Conservation (phyloP, 1,284 basidiomycete species). For the Hemileia vastatrix region DNA sequence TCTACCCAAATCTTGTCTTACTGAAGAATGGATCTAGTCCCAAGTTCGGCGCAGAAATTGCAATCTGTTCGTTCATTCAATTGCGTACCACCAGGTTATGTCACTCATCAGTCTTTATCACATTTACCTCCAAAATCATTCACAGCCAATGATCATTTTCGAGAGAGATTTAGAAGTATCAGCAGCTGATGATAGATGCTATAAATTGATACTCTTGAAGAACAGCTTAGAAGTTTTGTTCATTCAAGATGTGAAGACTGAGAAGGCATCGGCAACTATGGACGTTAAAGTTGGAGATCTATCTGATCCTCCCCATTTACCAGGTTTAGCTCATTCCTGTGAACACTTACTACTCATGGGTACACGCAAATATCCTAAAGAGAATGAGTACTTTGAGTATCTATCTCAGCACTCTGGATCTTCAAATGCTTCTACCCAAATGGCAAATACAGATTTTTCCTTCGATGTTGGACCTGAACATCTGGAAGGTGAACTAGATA, state of each 20-base stretch:
- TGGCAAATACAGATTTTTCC: conserved; percentile 85
- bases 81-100: no score
- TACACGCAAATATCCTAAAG: conserved; percentile 61
- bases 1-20: no score
- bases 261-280: conserved; percentile 89
- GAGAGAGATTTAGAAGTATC: no score
- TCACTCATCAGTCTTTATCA: no score
- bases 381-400: conserved; percentile 88
- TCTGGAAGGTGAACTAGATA: conserved; percentile 70
- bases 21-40: no score
- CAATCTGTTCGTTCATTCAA: no score
- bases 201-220: conserved; percentile 63
- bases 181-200: conserved; percentile 30
- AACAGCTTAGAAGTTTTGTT: conserved; percentile 85
- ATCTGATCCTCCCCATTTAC: conserved; percentile 59
- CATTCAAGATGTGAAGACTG: conserved; percentile 74
- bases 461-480: conserved; percentile 79
- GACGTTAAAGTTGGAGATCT: conserved; percentile 93
- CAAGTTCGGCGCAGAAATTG: no score
- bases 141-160: no score
- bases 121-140: no score
- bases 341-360: conserved; percentile 47
- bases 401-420: conserved; percentile 80
- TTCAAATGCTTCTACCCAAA: conserved; percentile 89
- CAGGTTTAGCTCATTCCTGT: conserved; percentile 47